Evolutionary conservation across 2,329 filamentous ascomycete genomes (phyloP), one percentile per base, ranked within the genome.

Genomic region (Metarhizium anisopliae): DNA sequence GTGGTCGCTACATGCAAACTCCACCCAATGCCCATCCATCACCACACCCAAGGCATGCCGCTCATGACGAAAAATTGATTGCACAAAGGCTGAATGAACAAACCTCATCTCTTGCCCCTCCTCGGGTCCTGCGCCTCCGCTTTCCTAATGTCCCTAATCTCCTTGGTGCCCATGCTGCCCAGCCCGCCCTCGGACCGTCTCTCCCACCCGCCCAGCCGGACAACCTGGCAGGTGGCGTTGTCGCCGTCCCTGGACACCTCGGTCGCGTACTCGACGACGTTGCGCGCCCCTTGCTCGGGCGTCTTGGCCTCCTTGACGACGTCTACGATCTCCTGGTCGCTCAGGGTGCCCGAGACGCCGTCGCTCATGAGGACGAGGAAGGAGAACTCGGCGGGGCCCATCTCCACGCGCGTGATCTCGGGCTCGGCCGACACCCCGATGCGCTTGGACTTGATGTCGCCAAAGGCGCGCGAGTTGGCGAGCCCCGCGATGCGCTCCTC

Each of bases 241-340:
- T 88, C 85, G 10, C 84, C 85, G 65, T 76, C 77, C 16, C 63
- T 76, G 30, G 82, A 85, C 4, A 96, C 88, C 72, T 97, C 94
- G 0, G 89, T 94, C 0, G 93, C 91, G 70, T 94, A 96, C 55
- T 83, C 83, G 32, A 96, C 90, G 7, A 99, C 82, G 59, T 86
- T 84, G 57, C 79, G 80, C 1, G 90, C 85, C 3, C 85, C 94
- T 67, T 95, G 84, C 62, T 96, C 93, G 0, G 94, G 94, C 0
- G 93, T 97, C 66, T 80, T 85, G 5, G 91, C 89, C 72, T 99
- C 94, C 71, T 97, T 97, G 64, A 97, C 80, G 36, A 97, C 85
- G 68, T 99, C 94, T 35, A 96, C 92, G 59, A 97, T 90, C 73
- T 99, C 94, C 73, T 97, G 93, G 67, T 99, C 94, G 55, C 81